Evolutionary conservation across 2,329 filamentous ascomycete genomes (phyloP).

Genomic region (Fusarium sulawesiense): DNA sequence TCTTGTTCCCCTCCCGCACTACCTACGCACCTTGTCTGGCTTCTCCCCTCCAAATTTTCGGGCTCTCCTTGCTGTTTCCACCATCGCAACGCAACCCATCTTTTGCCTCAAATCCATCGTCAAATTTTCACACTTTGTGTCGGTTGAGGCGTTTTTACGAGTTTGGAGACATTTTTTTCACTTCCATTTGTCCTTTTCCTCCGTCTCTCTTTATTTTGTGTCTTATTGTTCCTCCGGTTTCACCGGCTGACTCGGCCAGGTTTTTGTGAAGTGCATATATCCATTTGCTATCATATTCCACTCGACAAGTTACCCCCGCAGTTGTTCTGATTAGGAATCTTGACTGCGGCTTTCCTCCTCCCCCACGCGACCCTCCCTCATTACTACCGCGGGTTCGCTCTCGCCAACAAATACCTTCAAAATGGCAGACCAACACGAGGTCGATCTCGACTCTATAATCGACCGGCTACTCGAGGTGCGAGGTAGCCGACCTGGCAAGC

Average conservation of each 20-base stretch:
- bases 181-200: constrained; percentile 8
- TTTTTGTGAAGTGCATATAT: constrained; percentile 51
- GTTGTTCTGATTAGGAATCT: constrained; percentile 48
- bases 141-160: constrained; percentile 28
- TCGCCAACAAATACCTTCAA: constrained; percentile 52
- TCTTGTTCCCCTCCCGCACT: constrained; percentile 35
- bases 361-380: constrained; percentile 44
- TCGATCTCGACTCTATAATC: constrained; percentile 99
- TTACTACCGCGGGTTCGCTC: constrained; percentile 54
- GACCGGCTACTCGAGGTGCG: constrained; percentile 97
- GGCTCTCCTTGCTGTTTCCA: constrained; percentile 28
- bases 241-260: constrained; percentile 43
- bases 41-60: constrained; percentile 40
- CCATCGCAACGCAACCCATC: constrained; percentile 27
- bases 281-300: constrained; percentile 46
- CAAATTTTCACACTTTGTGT: constrained; percentile 28
- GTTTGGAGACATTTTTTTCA: constrained; percentile 22
- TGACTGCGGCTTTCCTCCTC: constrained; percentile 43
- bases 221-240: constrained; percentile 24
- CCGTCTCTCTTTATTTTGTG: constrained; percentile 8
- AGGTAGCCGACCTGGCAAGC: constrained; percentile 97
- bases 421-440: constrained; percentile 80
- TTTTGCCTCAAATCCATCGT: constrained; percentile 27
- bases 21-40: constrained; percentile 21
- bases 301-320: constrained; percentile 45